These are phyloP conservation scores for Choiromyces venosus DNA, from an alignment of 495 filamentous ascomycete genomes.

Conservation along the genomic window DNA sequence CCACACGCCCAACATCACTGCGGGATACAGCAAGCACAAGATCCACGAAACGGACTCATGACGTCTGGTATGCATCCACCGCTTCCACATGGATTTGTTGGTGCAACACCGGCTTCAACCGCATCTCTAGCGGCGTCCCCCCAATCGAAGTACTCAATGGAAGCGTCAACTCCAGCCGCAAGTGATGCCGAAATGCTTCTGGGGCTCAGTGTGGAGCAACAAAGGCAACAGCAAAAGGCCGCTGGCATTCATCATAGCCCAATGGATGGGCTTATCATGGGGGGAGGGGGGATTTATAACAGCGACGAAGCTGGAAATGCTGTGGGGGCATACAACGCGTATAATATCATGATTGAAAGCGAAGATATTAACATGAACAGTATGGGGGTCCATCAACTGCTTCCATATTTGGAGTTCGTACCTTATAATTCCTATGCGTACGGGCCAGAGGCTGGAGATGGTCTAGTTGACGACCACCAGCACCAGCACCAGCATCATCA, in stretches of 20 bases:
- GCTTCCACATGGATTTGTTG: conserved; percentile 10
- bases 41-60: conserved; percentile 15
- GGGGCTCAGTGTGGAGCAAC: conserved; percentile 16
- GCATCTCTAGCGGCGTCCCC: conserved; percentile 16
- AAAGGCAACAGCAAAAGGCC: conserved; percentile 20
- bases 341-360: conserved; percentile 33
- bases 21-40: conserved; percentile 8
- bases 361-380: conserved; percentile 33
- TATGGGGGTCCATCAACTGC: conserved; percentile 10
- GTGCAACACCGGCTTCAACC: neutral
- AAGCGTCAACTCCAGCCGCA: conserved; percentile 17
- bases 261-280: conserved; percentile 32
- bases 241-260: neutral
- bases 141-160: conserved; percentile 22
- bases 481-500: neutral
- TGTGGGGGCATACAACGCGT: conserved; percentile 19
- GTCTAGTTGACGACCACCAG: neutral
- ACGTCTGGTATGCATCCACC: conserved; percentile 23
- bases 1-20: conserved; percentile 5
- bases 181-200: conserved; percentile 33
- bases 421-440: conserved; percentile 10
- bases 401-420: conserved; percentile 29
- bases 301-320: conserved; percentile 7
- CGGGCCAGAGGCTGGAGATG: neutral
- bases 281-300: conserved; percentile 16